Base-by-base conservation (phyloP, 164 flowering plant genomes). In the Dillenia suffruticosa region DNA sequence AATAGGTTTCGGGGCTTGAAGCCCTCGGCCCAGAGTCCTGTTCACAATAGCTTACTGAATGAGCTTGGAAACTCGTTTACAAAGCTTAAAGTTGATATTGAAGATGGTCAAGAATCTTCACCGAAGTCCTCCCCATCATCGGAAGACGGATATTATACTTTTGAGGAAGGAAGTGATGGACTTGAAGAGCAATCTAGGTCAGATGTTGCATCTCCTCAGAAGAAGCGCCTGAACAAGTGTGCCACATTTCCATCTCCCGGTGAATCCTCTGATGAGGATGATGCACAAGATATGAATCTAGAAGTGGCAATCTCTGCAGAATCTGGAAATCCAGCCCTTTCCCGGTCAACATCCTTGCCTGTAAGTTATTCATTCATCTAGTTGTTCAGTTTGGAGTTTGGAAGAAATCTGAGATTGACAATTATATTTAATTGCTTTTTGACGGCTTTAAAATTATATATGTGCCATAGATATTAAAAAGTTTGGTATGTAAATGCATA, bases 321-420 rank as follows among this genome's bases (percentile, higher is more conserved):
- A 17, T 26, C 49, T 57, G 47, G 15, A 46, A 54, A 24, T 47
- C 57, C 63, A 9, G 24, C 59, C 15, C 63, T 46, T 56, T 47
- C 68, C 17, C 80, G 76, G 17, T 69, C 82, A 10, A 48, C 57
- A 9, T 76, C 83, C 59, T 45, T 80, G 55, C 82, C 87, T 59
- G 92, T 86, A 72, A 78, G 87, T 66, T 60, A 56, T 5, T 32
- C 40, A 32, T 32, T 32, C 40, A 32, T 32, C 40, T 32, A 32
- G 40, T 32, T 32, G 40, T 5, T 4, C 40, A 32, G 40, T 32
- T 32, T 32, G 40, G 40, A 32, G 40, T 32, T 32, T 32, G 40
- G 40, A 32, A 32, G 40, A 32, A 32, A 32, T 32, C 40, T 32
- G 40, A 32, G 40, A 32, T 32, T 5, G 40, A 32, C 40, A 32